Evolutionary conservation across 2,329 filamentous ascomycete species (phyloP).

Genomic region (Peltaster fructicola): DNA sequence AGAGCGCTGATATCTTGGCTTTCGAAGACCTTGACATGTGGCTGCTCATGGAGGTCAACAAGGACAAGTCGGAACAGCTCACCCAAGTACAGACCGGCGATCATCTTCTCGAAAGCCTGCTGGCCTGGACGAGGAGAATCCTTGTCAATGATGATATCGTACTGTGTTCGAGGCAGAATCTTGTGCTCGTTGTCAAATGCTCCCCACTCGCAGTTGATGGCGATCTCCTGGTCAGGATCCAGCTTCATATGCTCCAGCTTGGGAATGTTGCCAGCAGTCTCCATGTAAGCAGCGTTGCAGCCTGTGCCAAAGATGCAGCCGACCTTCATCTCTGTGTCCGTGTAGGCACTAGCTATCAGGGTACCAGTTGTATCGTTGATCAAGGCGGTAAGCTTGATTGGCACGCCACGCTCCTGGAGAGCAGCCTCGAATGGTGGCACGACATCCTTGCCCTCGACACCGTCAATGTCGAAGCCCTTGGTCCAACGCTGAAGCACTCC

Average conservation of each 20-base stretch:
- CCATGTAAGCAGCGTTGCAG: constrained; percentile 97
- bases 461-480: constrained; percentile 88
- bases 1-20: constrained; percentile 65
- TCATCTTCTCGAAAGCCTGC: constrained; percentile 29
- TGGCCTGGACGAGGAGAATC: constrained; percentile 28
- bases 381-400: constrained; percentile 80
- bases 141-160: constrained; percentile 26
- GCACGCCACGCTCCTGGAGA: constrained; percentile 58
- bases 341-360: constrained; percentile 89
- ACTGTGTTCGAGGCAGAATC: constrained; percentile 69
- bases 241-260: constrained; percentile 89
- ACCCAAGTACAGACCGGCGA: constrained; percentile 28
- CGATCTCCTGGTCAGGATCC: constrained; percentile 51
- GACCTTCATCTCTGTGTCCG: constrained; percentile 81
- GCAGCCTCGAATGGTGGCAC: constrained; percentile 75
- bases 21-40: constrained; percentile 52
- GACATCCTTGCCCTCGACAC: constrained; percentile 79
- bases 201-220: constrained; percentile 96
- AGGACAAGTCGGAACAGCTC: constrained; percentile 28
- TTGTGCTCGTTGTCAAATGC: constrained; percentile 90
- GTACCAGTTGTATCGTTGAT: constrained; percentile 98
- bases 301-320: constrained; percentile 98
- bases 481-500: constrained; percentile 90
- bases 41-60: constrained; percentile 42
- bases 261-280: constrained; percentile 73